A percentile compares a stretch with the other conserved stretches of the same genome.
These are phyloP conservation scores for Lactarius indigo DNA, from an alignment of 768 basidiomycete species.

Conservation along the genomic window DNA sequence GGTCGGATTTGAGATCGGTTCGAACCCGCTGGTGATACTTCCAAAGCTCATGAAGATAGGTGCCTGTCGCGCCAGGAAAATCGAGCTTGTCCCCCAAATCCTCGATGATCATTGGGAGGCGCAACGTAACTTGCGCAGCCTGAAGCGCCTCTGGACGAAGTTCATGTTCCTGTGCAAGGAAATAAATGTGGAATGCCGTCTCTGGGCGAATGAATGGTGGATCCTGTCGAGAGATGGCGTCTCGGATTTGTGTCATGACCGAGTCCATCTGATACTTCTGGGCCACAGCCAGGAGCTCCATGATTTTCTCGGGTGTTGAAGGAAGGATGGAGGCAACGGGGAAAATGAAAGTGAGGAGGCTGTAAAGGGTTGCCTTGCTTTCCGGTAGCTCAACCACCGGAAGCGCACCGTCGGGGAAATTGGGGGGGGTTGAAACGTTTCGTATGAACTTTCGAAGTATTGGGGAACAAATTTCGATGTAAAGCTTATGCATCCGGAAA, in stretches of 20 bases:
- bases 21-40: not conserved
- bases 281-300: not conserved
- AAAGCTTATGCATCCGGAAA: constrained; percentile 25
- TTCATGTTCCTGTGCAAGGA: not conserved
- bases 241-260: not conserved
- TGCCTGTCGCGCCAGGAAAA: not conserved
- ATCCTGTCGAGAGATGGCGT: not conserved
- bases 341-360: not conserved
- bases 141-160: not conserved
- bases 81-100: not conserved
- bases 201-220: not conserved
- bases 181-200: not conserved
- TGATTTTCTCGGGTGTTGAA: not conserved
- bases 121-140: not conserved
- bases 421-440: not conserved
- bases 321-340: not conserved
- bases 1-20: not conserved
- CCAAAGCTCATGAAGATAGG: not conserved
- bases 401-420: not conserved
- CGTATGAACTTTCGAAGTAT: constrained; percentile 32
- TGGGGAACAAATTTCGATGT: constrained; percentile 41
- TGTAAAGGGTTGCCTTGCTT: not conserved
- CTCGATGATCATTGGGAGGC: not conserved
- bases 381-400: not conserved
- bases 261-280: not conserved